Evolutionary conservation across 495 filamentous ascomycete species (phyloP), one percentile per base, ranked within the genome.

Genomic region (Penicillium antarcticum): DNA sequence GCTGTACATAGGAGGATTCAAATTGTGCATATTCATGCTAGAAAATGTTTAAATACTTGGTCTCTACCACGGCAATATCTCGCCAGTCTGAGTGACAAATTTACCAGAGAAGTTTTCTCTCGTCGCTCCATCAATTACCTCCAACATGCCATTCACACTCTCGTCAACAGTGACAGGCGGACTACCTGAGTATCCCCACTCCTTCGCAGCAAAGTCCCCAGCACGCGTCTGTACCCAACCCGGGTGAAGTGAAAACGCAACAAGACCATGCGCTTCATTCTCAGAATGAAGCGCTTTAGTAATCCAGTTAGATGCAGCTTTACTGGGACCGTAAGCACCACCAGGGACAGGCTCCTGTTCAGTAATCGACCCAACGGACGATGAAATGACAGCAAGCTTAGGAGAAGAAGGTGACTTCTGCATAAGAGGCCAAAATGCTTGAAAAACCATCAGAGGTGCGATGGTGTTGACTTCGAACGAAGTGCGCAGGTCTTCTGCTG

Each of bases 171-270:
- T 42, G 14, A 65, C 58, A 6, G 71, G 29, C 1, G 75, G 72
- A 14, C 60, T 55, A 6, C 13, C 34, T 13, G 54, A 14, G 12
- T 48, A 53, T 2, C 33, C 34, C 54, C 49, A 57, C 43, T 53
- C 24, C 24, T 43, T 47, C 10, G 72, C 75, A 2, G 51, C 70
- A 5, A 48, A 41, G 52, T 77, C 69, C 5, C 74, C 76, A 52
- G 73, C 56, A 3, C 75, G 70, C 10, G 76, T 80, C 41, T 70
- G 63, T 17, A 67, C 67, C 55, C 62, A 76, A 2, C 72, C 61
- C 8, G 61, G 61, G 44, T 60, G 47, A 7, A 62, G 7, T 16
- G 61, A 42, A 39, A 76, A 68, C 1, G 66, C 53, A 10, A 53
- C 61, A 8, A 76, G 54, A 47, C 64, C 55, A 13, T 57, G 37